Percentiles rank a stretch among this genome's conserved stretches.
phyloP scores from a whole-genome alignment of 169 alveolate genomes.

The Cryptosporidium andersoni region DNA sequence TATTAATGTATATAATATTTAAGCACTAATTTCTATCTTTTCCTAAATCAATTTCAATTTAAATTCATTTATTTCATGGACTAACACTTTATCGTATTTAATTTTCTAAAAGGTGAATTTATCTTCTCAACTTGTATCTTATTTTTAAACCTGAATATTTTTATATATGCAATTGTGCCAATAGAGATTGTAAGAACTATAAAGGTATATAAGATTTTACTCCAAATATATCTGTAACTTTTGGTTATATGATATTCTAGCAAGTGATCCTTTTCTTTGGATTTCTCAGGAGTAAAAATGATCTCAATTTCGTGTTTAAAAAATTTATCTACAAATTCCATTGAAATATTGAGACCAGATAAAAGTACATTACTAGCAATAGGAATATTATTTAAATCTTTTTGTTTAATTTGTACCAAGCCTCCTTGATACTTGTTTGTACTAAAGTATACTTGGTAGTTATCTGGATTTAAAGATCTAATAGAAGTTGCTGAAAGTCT shows the following conservation, averaged over 20 bases:
- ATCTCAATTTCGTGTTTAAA: constrained; percentile 23
- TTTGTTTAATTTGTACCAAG: background rate
- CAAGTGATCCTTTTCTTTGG: background rate
- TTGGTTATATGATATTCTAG: no score
- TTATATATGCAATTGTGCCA: background rate
- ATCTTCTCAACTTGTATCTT: background rate
- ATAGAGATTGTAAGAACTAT: background rate
- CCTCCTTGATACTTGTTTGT: constrained; percentile 13
- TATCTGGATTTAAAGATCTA: background rate
- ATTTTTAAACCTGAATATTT: background rate
- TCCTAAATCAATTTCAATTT: no score
- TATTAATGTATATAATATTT: background rate
- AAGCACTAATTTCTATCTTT: no score
- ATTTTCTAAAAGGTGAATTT: constrained; percentile 44
- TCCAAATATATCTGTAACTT: no score
- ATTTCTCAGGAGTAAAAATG: background rate
- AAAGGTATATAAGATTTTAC: background rate
- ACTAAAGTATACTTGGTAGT: constrained; percentile 11
- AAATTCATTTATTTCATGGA: no score
- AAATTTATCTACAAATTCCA: constrained; percentile 12
- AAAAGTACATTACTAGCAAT: background rate
- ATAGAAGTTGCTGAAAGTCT: constrained; percentile 14
- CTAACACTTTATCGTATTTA: constrained; percentile 10
- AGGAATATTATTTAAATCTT: no score
- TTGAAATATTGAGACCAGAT: constrained; percentile 3